Evolutionary conservation across 78 protist species (phyloP).

Genomic region (Corallochytrium limacisporum): DNA sequence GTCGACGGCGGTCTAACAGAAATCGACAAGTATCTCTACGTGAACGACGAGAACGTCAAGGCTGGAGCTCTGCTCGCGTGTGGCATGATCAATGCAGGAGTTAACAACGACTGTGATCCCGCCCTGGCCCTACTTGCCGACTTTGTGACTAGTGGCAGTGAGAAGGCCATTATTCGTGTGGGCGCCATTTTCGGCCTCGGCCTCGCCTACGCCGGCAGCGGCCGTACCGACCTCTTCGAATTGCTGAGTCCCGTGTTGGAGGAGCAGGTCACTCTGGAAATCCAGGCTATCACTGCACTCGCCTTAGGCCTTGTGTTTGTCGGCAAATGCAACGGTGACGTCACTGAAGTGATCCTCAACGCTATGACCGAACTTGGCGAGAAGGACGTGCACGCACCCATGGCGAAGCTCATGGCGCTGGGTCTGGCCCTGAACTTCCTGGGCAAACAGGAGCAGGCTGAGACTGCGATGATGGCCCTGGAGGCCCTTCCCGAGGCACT

Average conservation of each 20-base stretch:
- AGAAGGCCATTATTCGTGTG: neutral
- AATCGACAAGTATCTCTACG: constrained; percentile 63
- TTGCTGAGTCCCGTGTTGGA: constrained; percentile 39
- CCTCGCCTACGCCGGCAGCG: constrained; percentile 63
- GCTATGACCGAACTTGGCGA: constrained; percentile 32
- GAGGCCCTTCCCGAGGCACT: constrained; percentile 41
- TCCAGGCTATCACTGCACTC: constrained; percentile 49
- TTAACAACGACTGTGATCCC: constrained; percentile 74
- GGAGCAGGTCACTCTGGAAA: constrained; percentile 57
- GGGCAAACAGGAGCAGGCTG: constrained; percentile 62
- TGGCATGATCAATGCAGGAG: constrained; percentile 68
- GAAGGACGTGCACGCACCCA: neutral
- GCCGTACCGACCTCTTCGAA: constrained; percentile 29
- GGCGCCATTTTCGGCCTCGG: constrained; percentile 41
- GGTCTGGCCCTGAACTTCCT: constrained; percentile 69
- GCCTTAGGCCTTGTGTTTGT: constrained; percentile 75
- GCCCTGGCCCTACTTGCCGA: constrained; percentile 58
- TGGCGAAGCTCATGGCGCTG: constrained; percentile 12
- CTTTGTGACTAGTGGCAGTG: neutral
- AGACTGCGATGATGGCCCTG: constrained; percentile 52
- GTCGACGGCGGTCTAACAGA: constrained; percentile 71
- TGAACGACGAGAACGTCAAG: constrained; percentile 56
- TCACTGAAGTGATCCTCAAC: constrained; percentile 35
- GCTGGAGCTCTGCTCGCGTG: constrained; percentile 91
- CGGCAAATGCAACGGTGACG: constrained; percentile 70